Conservation (phyloP, 352 stramenopile genomes). For the Globisporangium orthogonon region DNA sequence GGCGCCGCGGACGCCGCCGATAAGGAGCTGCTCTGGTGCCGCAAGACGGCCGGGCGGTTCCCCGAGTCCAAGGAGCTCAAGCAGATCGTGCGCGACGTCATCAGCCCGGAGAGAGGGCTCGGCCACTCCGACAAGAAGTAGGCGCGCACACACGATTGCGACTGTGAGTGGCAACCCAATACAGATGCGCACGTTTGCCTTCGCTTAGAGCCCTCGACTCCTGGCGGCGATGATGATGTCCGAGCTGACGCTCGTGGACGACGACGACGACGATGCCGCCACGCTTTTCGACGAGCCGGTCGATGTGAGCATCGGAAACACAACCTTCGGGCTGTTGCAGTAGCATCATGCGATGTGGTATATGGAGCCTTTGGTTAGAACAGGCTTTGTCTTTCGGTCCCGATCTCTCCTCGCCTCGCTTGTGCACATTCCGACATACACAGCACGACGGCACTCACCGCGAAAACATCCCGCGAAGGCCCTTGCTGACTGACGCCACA, state of each 20-base stretch:
- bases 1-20: constrained; percentile 28
- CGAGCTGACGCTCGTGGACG: neutral
- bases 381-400: too few species aligned
- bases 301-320: constrained; percentile 11
- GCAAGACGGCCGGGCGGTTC: constrained; percentile 75
- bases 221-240: constrained; percentile 9
- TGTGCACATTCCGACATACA: neutral
- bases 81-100: constrained; percentile 85
- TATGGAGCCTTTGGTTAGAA: too few species aligned
- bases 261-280: neutral
- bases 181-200: neutral
- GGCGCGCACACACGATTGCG: neutral
- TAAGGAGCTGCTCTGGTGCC: constrained; percentile 80
- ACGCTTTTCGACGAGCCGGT: neutral
- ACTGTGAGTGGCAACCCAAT: too few species aligned
- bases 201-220: constrained; percentile 5
- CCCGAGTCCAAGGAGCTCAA: constrained; percentile 92
- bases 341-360: too few species aligned
- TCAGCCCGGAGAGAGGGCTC: constrained; percentile 77
- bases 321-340: constrained; percentile 9
- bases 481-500: constrained; percentile 52
- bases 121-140: constrained; percentile 83
- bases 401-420: too few species aligned
- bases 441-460: constrained; percentile 18
- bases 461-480: constrained; percentile 43